phyloP scores from a whole-genome alignment of 345 rosid genomes.

The Noccaea caerulescens region DNA sequence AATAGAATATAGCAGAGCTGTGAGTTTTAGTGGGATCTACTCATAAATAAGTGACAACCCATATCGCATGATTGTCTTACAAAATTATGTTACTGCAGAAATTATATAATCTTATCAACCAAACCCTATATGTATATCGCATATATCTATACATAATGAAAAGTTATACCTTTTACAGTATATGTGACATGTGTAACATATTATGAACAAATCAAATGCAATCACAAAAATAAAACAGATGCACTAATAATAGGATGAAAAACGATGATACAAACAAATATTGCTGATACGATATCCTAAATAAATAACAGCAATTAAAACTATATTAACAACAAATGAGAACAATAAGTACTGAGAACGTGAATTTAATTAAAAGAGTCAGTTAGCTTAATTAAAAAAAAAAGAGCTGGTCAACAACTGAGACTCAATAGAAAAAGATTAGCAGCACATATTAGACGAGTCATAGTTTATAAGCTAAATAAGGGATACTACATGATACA shows the following conservation, averaged over 20 bases:
- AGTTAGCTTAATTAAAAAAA: no score
- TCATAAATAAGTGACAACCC: slow-evolving; percentile 20
- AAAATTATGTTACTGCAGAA: not conserved
- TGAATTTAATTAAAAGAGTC: not conserved
- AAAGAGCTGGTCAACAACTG: not conserved
- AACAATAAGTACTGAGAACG: no score
- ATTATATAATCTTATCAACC: not conserved
- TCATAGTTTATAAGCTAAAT: no score
- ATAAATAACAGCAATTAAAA: not conserved
- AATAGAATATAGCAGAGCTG: not conserved
- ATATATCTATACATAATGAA: not conserved
- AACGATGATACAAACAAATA: not conserved
- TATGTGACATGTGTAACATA: not conserved
- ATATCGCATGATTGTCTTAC: slow-evolving; percentile 16
- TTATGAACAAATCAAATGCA: not conserved
- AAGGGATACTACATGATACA: no score
- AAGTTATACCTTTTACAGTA: not conserved
- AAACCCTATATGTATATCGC: not conserved
- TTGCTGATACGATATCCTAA: not conserved
- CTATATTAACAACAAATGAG: not conserved
- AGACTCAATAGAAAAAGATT: not conserved
- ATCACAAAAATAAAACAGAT: no score
- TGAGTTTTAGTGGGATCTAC: slow-evolving; percentile 13
- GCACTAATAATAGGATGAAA: no score
- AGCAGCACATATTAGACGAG: no score